phyloP scores from a whole-genome alignment of 2,329 filamentous ascomycete genomes.

The Emergomyces orientalis region DNA sequence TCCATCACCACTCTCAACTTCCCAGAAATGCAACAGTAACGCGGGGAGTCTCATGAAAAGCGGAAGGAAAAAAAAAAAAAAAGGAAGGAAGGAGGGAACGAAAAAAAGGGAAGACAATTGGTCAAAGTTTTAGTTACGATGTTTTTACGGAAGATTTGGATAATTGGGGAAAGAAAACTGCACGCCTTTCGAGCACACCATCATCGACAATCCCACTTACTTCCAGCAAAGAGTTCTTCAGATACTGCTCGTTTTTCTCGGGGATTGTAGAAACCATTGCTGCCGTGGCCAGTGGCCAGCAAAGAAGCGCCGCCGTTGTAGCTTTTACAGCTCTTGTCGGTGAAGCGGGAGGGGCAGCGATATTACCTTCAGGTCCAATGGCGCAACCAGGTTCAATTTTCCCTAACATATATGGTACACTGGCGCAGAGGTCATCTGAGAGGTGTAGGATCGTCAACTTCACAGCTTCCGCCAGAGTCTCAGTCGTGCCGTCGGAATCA shows the following conservation, averaged over 20 bases:
- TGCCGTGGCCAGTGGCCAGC: conserved; percentile 2
- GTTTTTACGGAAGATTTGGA: neutral
- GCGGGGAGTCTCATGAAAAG: neutral
- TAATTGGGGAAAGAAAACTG: neutral
- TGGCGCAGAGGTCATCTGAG: neutral
- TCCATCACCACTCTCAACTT: neutral
- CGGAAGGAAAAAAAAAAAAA: too few species aligned
- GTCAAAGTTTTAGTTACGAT: neutral
- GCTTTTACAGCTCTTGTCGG: neutral
- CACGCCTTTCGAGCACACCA: conserved; percentile 3
- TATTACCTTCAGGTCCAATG: neutral
- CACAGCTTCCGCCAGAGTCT: neutral
- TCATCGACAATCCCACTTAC: conserved; percentile 4
- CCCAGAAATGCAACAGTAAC: neutral
- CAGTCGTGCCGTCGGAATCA: neutral
- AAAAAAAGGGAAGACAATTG: neutral
- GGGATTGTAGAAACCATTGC: neutral
- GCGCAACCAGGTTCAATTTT: neutral
- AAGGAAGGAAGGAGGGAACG: too few species aligned
- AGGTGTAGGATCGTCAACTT: neutral
- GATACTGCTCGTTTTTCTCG: neutral
- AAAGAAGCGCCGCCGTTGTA: neutral
- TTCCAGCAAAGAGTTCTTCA: neutral
- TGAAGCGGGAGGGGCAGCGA: neutral
- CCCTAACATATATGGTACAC: neutral